Evolutionary conservation across 2,329 filamentous ascomycete species (phyloP).

Genomic region (Fusarium euwallaceae): DNA sequence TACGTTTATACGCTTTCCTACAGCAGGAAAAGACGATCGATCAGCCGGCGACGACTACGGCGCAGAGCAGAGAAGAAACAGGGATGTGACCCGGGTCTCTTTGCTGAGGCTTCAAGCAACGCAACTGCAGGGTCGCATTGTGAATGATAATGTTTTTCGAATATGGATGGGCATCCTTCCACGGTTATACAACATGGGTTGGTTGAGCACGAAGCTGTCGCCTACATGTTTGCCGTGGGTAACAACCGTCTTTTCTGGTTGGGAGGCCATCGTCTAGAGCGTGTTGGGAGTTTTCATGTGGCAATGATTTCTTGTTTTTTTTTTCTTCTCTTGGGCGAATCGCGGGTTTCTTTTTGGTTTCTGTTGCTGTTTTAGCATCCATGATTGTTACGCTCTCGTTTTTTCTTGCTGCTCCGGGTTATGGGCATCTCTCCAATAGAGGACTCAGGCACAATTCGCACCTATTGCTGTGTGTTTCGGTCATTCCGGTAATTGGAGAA

Average conservation of each 20-base stretch:
- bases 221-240: constrained; percentile 30
- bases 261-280: constrained; percentile 40
- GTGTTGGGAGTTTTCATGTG: constrained; percentile 44
- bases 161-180: constrained; percentile 36
- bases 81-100: constrained; percentile 34
- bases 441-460: constrained; percentile 14
- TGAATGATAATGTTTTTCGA: constrained; percentile 50
- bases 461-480: constrained; percentile 23
- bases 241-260: constrained; percentile 37
- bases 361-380: constrained; percentile 28
- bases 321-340: constrained; percentile 24
- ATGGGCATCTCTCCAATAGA: constrained; percentile 30
- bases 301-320: constrained; percentile 28
- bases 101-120: constrained; percentile 23
- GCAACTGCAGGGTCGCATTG: constrained; percentile 39
- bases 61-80: constrained; percentile 47
- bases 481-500: constrained; percentile 25
- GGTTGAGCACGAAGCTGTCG: constrained; percentile 30
- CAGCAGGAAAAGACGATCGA: constrained; percentile 40
- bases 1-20: constrained; percentile 45
- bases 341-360: constrained; percentile 25
- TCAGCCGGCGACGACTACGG: constrained; percentile 45
- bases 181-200: constrained; percentile 16
- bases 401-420: constrained; percentile 33
- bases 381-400: constrained; percentile 24